Conservation (phyloP, 306 rosid species). For the Medicago arabica region DNA sequence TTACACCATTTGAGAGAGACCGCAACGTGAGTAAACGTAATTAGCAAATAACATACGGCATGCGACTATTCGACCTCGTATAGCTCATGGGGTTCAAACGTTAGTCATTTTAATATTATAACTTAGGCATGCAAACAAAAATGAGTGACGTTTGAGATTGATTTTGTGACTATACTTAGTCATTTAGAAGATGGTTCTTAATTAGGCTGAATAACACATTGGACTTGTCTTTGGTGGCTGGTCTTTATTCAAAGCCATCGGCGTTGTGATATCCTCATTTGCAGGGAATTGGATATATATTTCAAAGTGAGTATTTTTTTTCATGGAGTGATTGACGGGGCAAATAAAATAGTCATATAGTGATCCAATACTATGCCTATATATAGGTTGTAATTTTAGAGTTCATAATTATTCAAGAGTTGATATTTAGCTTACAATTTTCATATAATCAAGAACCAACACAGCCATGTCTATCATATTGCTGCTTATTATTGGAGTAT, state of each 20-base stretch:
- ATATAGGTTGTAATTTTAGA: slow-evolving; percentile 5
- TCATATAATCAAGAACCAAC: slow-evolving; percentile 4
- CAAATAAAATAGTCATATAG: not conserved
- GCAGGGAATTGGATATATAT: not conserved
- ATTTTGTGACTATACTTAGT: not conserved
- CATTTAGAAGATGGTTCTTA: not conserved
- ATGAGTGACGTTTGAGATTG: slow-evolving; percentile 16
- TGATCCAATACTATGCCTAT: slow-evolving; percentile 7
- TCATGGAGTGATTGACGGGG: slow-evolving; percentile 46
- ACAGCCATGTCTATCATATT: slow-evolving; percentile 32
- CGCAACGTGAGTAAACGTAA: no score
- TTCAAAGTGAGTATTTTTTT: not conserved
- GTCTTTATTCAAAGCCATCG: slow-evolving; percentile 29
- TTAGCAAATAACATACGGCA: not conserved
- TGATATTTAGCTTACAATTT: not conserved
- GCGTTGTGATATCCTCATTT: not conserved
- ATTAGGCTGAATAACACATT: slow-evolving; percentile 16
- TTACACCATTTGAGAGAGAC: no score
- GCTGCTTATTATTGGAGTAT: slow-evolving; percentile 38
- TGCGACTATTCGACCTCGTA: slow-evolving; percentile 4
- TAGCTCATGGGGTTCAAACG: not conserved
- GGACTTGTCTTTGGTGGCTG: not conserved
- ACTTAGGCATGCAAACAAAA: not conserved
- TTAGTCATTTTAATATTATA: not conserved
- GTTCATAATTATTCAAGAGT: not conserved